Conservation (phyloP, 2,329 filamentous ascomycete species). For the Botryotinia narcissicola region DNA sequence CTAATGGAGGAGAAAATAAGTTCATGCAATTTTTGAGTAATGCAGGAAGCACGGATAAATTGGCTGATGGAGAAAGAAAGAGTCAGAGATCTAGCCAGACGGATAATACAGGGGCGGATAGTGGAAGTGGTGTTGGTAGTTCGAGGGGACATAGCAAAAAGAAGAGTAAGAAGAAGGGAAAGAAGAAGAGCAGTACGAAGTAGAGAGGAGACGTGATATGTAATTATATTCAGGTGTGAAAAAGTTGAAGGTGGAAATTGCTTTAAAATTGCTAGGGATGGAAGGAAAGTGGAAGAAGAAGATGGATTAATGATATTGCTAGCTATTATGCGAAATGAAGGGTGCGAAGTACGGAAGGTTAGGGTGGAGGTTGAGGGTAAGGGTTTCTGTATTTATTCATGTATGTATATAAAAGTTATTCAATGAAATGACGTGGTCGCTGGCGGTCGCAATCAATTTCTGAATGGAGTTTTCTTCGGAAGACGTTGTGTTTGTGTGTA, state of each 20-base stretch:
- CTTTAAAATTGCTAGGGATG: not conserved
- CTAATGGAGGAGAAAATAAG: not conserved
- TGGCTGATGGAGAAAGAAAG: not conserved
- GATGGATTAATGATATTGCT: constrained; percentile 9
- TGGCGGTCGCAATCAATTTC: not conserved
- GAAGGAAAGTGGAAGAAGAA: not conserved
- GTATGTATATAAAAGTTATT: constrained; percentile 11
- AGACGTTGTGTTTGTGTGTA: not conserved
- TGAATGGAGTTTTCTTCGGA: not conserved
- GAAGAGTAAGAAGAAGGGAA: constrained; percentile 13
- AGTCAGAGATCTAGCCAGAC: constrained; percentile 8
- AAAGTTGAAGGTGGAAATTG: not conserved
- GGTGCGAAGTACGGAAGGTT: not conserved
- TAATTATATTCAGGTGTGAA: not conserved
- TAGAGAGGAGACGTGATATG: not conserved
- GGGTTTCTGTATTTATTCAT: not conserved
- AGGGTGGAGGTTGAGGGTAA: too few species aligned
- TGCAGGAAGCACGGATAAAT: not conserved
- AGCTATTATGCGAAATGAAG: not conserved
- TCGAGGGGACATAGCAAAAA: not conserved
- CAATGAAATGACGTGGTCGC: not conserved
- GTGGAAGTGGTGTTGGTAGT: not conserved
- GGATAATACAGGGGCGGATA: not conserved
- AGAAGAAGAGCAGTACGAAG: constrained; percentile 5
- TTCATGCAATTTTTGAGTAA: constrained; percentile 11